Evolutionary conservation across 345 rosid genomes (phyloP).

Genomic region (Pistacia atlantica): DNA sequence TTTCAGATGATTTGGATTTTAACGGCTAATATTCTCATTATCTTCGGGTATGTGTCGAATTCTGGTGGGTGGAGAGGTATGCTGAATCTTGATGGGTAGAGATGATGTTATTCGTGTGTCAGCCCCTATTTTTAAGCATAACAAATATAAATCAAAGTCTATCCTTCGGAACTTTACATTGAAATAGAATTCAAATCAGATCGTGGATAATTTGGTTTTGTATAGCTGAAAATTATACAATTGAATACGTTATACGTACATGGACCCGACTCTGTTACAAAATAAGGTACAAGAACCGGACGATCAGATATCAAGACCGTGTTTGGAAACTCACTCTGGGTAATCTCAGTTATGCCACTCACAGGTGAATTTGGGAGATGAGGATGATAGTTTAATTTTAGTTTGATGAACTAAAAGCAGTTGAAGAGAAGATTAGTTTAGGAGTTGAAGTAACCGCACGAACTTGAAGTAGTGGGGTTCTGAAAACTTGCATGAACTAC

Average conservation of each 20-base stretch:
- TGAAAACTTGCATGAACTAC: background rate
- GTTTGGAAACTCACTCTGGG: conserved; percentile 54
- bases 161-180: background rate
- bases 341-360: conserved; percentile 47
- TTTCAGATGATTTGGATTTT: too few relatives aligned
- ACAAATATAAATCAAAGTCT: background rate
- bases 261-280: background rate
- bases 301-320: conserved; percentile 63
- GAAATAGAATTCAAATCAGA: background rate
- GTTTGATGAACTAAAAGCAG: conserved; percentile 11
- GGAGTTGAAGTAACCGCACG: conserved; percentile 1
- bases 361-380: conserved; percentile 1
- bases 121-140: too few relatives aligned
- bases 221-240: conserved; percentile 5
- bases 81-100: too few relatives aligned
- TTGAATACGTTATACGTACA: background rate
- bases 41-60: too few relatives aligned
- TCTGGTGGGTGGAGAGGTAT: too few relatives aligned
- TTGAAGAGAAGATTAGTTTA: conserved; percentile 17
- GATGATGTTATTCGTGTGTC: too few relatives aligned
- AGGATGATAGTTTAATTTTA: background rate
- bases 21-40: too few relatives aligned
- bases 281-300: conserved; percentile 58
- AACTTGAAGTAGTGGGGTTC: conserved; percentile 17
- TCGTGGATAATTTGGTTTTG: background rate